Evolutionary conservation across 192 early-diverging fungal genomes (phyloP), one percentile per base, ranked within the genome.

Genomic region (Mortierella claussenii): DNA sequence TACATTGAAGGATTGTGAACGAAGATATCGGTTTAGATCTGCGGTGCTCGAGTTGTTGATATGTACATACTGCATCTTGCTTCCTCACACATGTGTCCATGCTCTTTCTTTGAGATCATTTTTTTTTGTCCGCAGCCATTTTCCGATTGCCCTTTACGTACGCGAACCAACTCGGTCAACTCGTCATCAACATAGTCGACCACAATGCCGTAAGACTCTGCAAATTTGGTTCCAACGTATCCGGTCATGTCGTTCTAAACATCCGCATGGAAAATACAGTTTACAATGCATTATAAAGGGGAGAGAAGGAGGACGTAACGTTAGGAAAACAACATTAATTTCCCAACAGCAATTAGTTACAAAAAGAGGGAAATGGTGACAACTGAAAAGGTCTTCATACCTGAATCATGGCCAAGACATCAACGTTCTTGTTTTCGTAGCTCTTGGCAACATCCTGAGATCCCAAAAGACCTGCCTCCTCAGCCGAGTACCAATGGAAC

Each of bases 401-500:
- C 69, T 97, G 95, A 36, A 94, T 80, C 83, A 94, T 92, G 26
- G 88, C 95, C 57, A 85, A 78, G 7, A 98, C 91, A 24, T 81
- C 65, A 43, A 84, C 83, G 2, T 65, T 73, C n/a, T 80, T 71
- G 17, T 81, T 56, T 58, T 85, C 79, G 80, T 96, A 97, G 30
- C 86, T 69, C 33, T 81, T 52, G 15, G 93, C 91, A 55, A 97
- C 87, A 55, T 85, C 92, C 83, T 96, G 95, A 28, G 91, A 93
- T 17, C 97, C 96, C 57, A 97, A 83, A 17, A 99, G 83, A 33
- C 94, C 95, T 61, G 84, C 93, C 80, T 96, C 95, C 82, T 97
- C 93, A 55, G 85, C 96, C 50, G 92, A 88, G 73, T 96, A 95
- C 92, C 93, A 98, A 84, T 97, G 96, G 86, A 97, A 97, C 70